These are phyloP conservation scores for Pichia sp. DNA, from an alignment of 1,139 yeast species.

Conservation along the genomic window DNA sequence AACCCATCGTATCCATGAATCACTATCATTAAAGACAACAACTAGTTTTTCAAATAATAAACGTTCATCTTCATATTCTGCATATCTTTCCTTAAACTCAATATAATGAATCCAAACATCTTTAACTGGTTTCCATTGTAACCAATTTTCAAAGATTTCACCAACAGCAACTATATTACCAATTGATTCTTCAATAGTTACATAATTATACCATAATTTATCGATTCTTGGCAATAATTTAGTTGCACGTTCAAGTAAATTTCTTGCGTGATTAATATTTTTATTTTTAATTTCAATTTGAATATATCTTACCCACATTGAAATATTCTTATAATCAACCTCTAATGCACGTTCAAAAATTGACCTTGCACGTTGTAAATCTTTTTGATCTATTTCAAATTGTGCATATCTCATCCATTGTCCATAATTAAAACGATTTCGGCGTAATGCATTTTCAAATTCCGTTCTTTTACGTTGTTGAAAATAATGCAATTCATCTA, in stretches of 20 bases:
- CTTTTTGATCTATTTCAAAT: slow-evolving; percentile 80
- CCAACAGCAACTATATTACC: slow-evolving; percentile 61
- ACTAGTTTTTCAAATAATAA: slow-evolving; percentile 53
- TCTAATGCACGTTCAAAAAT: slow-evolving; percentile 83
- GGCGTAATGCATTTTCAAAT: slow-evolving; percentile 76
- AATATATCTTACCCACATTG: slow-evolving; percentile 81
- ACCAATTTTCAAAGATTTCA: slow-evolving; percentile 72
- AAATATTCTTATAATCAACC: slow-evolving; percentile 66
- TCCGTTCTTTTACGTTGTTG: slow-evolving; percentile 76
- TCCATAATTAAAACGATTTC: slow-evolving; percentile 72
- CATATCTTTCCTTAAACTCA: slow-evolving; percentile 63
- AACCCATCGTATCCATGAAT: slow-evolving; percentile 64
- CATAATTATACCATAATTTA: slow-evolving; percentile 81
- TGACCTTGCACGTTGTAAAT: slow-evolving; percentile 69
- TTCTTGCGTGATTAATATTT: slow-evolving; percentile 84
- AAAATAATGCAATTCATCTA: slow-evolving; percentile 70
- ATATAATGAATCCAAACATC: slow-evolving; percentile 74
- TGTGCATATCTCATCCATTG: slow-evolving; percentile 93
- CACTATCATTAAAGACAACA: slow-evolving; percentile 42
- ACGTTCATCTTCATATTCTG: slow-evolving; percentile 54
- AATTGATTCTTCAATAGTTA: slow-evolving; percentile 75
- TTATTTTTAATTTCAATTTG: slow-evolving; percentile 68
- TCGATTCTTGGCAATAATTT: slow-evolving; percentile 69
- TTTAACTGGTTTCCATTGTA: slow-evolving; percentile 61
- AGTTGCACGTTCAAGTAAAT: slow-evolving; percentile 73